Evolutionary conservation across 2,329 filamentous ascomycete species (phyloP), one percentile per base, ranked within the genome.

Genomic region (Corinectria fuckeliana): DNA sequence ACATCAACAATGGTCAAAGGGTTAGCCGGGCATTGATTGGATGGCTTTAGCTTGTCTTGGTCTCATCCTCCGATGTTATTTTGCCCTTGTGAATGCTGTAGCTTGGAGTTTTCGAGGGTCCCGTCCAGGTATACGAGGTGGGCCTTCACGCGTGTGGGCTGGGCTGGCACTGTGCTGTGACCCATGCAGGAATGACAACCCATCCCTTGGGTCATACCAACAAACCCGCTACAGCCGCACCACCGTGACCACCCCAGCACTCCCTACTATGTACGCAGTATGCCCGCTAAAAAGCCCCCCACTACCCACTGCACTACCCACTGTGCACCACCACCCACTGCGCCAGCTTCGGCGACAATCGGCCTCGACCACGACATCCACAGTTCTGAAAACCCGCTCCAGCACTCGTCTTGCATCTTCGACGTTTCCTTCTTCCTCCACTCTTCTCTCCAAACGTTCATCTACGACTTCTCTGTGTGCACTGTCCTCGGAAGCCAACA

Each of bases 261-360:
- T n/a, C n/a, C n/a, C n/a, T n/a, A n/a, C n/a, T n/a, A n/a, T 14
- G 18, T 11, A 23, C 38, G 13, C 38, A 11, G 16, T 44, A 28
- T 45, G 50, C 39, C 57, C 53, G 39, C 52, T 47, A 52, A 52
- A 52, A 41, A 4, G 14, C 16, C 25, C 30, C 18, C 49, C 53
- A 60, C 61, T 64, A 67, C 64, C 61, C 63, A 64, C 63, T 62
- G 56, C 49, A 42, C 59, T 55, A 57, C 53, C 53, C 58, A 59
- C 53, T 68, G 57, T 36, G 52, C 50, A n/a, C n/a, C 49, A 42
- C 59, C 55, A 57, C 53, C 53, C 58, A 59, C 53, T 68, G 57
- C 39, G 52, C 52, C 69, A 65, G 61, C 67, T 70, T 70, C 67
- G 67, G 67, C 67, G 64, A 59, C 63, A 70, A 69, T 70, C 67